Evolutionary conservation across 169 alveolate genomes (phyloP), one percentile per base, ranked within the genome.

Genomic region (Plasmodium blacklocki): DNA sequence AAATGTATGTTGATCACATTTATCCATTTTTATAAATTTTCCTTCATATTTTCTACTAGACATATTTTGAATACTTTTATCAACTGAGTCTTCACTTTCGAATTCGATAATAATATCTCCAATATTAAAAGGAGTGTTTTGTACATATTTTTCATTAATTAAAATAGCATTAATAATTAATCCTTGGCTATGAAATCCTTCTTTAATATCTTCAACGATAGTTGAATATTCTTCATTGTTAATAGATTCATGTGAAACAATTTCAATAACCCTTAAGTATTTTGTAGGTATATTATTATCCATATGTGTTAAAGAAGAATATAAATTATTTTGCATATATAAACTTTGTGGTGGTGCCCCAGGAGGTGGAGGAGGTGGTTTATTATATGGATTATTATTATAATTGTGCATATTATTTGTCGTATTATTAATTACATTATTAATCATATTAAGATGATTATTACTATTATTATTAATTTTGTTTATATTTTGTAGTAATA

Each of bases 41-140:
- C 92, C 92, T 43, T 94, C 96, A 76, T 94, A 94, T 62, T 94
- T 94, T 62, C 96, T 64, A 68, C 74, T 86, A 2, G 92, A 86
- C 96, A 94, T 94, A 64, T 92, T 92, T 5, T 78, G 89, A 8
- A 94, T 94, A 47, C 94, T 89, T 43, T 92, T 89, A 32, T 90
- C 75, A 15, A 94, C 94, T 26, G 95, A 73, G n/a, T 85, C 78
- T 21, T 88, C 49, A 67, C 68, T 88, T 54, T 88, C 95, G 63
- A 94, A 94, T 68, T 94, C 95, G 2, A 94, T 88, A 0, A 94
- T 43, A 29, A 94, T 93, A 50, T 94, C 96, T n/a, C 96, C 96
- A 18, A 88, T 73, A 56, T 58, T 83, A 32, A 94, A 73, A 14
- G 88, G 89, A n/a, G 94, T 91, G 12, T 62, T 54, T 12, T 94